Percentiles rank a stretch among this genome's conserved stretches.
Evolutionary conservation across 2,329 filamentous ascomycete species (phyloP).

Genomic region (Claviceps citrina): DNA sequence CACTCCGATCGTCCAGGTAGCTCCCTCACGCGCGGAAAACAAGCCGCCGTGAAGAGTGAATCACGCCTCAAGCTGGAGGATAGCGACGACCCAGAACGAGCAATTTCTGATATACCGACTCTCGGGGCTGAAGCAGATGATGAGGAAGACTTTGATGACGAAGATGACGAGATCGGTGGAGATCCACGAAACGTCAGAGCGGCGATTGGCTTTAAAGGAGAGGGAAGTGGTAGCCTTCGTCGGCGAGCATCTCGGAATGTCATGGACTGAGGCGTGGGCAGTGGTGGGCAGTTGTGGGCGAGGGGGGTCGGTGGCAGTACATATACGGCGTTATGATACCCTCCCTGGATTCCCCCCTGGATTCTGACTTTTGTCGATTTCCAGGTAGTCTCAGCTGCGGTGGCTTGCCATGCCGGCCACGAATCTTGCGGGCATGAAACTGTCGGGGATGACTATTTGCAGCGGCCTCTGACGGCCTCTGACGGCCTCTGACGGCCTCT

Average conservation of each 20-base stretch:
- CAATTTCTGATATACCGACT: slow-evolving; percentile 20
- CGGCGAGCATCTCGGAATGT: slow-evolving; percentile 15
- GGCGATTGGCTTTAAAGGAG: slow-evolving; percentile 38
- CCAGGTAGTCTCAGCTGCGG: background rate
- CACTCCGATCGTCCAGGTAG: slow-evolving; percentile 27
- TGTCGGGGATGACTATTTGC: no score
- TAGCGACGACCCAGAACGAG: slow-evolving; percentile 11
- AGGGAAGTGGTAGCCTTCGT: slow-evolving; percentile 17
- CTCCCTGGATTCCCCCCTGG: background rate
- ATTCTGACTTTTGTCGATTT: background rate
- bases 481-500: no score
- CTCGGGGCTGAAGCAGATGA: slow-evolving; percentile 30
- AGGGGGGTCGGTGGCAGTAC: slow-evolving; percentile 1
- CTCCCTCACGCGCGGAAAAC: slow-evolving; percentile 28
- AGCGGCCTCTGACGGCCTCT: no score
- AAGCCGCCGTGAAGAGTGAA: slow-evolving; percentile 26
- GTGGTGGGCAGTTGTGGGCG: no score
- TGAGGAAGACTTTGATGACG: slow-evolving; percentile 26
- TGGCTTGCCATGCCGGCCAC: background rate
- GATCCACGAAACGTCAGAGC: slow-evolving; percentile 30
- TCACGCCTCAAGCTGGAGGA: slow-evolving; percentile 21
- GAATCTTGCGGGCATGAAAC: no score
- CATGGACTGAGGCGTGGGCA: slow-evolving; percentile 7
- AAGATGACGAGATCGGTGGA: slow-evolving; percentile 15
- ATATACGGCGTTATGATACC: slow-evolving; percentile 1